These are phyloP conservation scores for Aspergillus homomorphus DNA, from an alignment of 495 filamentous ascomycete species.

Conservation along the genomic window DNA sequence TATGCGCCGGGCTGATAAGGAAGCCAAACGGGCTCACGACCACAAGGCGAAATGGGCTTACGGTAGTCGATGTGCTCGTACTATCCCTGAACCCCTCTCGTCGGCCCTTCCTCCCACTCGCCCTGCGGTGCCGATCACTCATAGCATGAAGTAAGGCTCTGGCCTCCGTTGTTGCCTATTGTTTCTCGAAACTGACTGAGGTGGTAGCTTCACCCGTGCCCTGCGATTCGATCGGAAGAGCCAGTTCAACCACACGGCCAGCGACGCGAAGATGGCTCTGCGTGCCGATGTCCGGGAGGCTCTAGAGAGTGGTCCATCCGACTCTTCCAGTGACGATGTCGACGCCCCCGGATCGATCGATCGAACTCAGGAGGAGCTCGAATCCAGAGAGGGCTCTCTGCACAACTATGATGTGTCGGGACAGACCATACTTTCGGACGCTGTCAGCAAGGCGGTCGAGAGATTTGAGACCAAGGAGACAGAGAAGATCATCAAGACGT, in stretches of 20 bases:
- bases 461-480: constrained; percentile 54
- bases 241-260: constrained; percentile 29
- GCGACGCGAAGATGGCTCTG: constrained; percentile 35
- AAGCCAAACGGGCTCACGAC: constrained; percentile 45
- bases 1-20: constrained; percentile 26
- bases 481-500: constrained; percentile 57
- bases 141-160: constrained; percentile 18
- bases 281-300: constrained; percentile 35
- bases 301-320: constrained; percentile 25
- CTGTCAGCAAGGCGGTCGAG: constrained; percentile 54
- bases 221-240: constrained; percentile 28
- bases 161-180: background rate
- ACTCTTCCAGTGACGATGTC: constrained; percentile 40
- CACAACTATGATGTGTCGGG: constrained; percentile 51
- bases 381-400: constrained; percentile 38
- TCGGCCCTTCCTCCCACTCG: constrained; percentile 21
- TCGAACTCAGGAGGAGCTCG: constrained; percentile 14
- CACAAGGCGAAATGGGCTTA: constrained; percentile 55
- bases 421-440: constrained; percentile 52
- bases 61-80: constrained; percentile 30
- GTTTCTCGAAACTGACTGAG: background rate
- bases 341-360: constrained; percentile 39
- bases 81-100: constrained; percentile 5
- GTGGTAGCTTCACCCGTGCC: constrained; percentile 4
- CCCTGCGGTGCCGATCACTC: constrained; percentile 25